Conservation (phyloP, 2,329 filamentous ascomycete species). For the Alternaria triticimaculans region DNA sequence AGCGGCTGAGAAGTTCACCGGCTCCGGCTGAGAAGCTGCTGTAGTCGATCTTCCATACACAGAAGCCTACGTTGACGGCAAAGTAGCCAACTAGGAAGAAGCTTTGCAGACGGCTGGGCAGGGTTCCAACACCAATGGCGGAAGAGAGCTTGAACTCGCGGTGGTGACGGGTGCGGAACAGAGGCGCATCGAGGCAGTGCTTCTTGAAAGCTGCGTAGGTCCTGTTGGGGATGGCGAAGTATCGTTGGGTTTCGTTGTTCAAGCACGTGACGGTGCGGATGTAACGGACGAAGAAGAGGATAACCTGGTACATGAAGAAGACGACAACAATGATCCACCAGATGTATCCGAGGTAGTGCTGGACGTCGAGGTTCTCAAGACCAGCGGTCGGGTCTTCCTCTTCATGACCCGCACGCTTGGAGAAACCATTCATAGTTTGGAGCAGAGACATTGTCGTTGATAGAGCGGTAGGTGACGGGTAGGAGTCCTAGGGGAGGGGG, state of each 20-base stretch:
- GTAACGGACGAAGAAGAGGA: constrained; percentile 68
- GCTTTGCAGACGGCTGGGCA: constrained; percentile 57
- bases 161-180: constrained; percentile 57
- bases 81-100: constrained; percentile 57
- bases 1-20: constrained; percentile 67
- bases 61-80: constrained; percentile 57
- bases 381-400: constrained; percentile 36
- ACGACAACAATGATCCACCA: constrained; percentile 68
- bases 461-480: constrained; percentile 1
- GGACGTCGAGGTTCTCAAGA: constrained; percentile 43
- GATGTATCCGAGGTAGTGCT: constrained; percentile 47
- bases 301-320: constrained; percentile 71
- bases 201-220: constrained; percentile 54
- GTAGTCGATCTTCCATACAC: constrained; percentile 63
- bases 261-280: constrained; percentile 77
- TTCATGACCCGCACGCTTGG: constrained; percentile 30
- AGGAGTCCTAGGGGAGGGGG: constrained; percentile 1
- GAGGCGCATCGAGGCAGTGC: constrained; percentile 55
- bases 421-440: constrained; percentile 22
- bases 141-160: constrained; percentile 59
- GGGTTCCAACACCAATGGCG: constrained; percentile 57
- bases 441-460: constrained; percentile 33
- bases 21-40: constrained; percentile 78
- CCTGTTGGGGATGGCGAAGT: constrained; percentile 72
- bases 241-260: constrained; percentile 79